These are phyloP conservation scores for Solanum chiquidenum DNA, from an alignment of 257 asterid genomes.

Conservation along the genomic window DNA sequence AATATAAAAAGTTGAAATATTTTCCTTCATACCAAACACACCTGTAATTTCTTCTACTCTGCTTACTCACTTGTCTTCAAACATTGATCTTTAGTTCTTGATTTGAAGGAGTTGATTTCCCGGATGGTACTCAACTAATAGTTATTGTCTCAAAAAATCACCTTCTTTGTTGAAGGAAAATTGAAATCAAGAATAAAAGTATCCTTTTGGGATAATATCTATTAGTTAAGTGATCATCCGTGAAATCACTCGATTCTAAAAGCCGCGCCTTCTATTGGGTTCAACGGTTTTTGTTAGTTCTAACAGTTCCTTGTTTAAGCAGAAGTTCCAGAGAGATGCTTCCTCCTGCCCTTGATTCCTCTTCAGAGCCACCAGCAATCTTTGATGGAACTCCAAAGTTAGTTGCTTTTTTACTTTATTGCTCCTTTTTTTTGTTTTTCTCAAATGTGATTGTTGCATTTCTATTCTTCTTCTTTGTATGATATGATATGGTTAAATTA, in stretches of 20 bases:
- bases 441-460: neutral
- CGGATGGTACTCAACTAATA: neutral
- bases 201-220: neutral
- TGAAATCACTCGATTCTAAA: neutral
- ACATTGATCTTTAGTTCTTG: neutral
- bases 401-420: conserved; percentile 4
- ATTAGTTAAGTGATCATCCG: neutral
- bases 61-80: neutral
- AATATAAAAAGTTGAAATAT: neutral
- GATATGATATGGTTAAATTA: neutral
- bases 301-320: neutral
- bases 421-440: neutral
- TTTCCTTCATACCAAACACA: neutral
- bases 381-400: conserved; percentile 82
- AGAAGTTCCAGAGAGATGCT: conserved; percentile 44
- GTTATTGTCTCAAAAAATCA: too few relatives aligned
- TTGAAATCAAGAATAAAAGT: neutral
- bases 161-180: neutral
- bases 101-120: neutral
- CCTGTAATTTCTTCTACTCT: neutral
- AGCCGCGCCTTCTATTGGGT: neutral
- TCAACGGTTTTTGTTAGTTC: neutral
- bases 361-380: conserved; percentile 73
- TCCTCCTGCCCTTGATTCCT: conserved; percentile 72
- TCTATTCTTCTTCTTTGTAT: neutral